phyloP scores from a whole-genome alignment of 805 yeast species.

The Vanderwaltozyma yarrowii region DNA sequence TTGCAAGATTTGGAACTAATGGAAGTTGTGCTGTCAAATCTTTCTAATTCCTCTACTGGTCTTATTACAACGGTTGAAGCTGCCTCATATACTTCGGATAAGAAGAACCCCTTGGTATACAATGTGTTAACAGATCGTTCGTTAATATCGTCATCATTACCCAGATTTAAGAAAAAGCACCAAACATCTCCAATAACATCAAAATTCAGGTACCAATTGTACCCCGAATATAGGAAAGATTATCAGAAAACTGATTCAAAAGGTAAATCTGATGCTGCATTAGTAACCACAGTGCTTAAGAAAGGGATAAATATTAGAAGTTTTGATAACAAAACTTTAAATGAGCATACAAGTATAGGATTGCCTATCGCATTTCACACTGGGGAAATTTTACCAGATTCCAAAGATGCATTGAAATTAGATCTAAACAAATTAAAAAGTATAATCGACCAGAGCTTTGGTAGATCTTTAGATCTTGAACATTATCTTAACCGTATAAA shows the following conservation, averaged over 20 bases:
- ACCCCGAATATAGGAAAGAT: background rate
- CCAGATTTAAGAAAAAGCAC: constrained; percentile 36
- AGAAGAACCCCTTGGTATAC: constrained; percentile 75
- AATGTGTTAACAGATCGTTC: constrained; percentile 89
- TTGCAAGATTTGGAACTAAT: constrained; percentile 56
- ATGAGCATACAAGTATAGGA: constrained; percentile 17
- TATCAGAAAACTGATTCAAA: background rate
- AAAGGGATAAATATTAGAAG: constrained; percentile 46
- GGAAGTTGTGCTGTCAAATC: constrained; percentile 40
- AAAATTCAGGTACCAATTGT: background rate
- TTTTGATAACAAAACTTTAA: constrained; percentile 15
- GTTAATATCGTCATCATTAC: constrained; percentile 80
- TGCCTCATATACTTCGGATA: constrained; percentile 40
- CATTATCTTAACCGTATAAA: constrained; percentile 61
- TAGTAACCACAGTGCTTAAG: constrained; percentile 63
- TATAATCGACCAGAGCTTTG: constrained; percentile 73
- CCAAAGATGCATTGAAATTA: constrained; percentile 22
- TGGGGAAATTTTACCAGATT: background rate
- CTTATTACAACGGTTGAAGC: constrained; percentile 76
- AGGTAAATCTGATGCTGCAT: constrained; percentile 14
- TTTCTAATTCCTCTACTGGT: constrained; percentile 61
- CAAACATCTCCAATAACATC: background rate
- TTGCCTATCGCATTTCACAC: constrained; percentile 14
- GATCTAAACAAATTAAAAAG: constrained; percentile 47
- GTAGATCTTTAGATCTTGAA: constrained; percentile 50